Evolutionary conservation across 2,329 filamentous ascomycete species (phyloP), one percentile per base, ranked within the genome.

Genomic region (Macroventuria anomochaeta): DNA sequence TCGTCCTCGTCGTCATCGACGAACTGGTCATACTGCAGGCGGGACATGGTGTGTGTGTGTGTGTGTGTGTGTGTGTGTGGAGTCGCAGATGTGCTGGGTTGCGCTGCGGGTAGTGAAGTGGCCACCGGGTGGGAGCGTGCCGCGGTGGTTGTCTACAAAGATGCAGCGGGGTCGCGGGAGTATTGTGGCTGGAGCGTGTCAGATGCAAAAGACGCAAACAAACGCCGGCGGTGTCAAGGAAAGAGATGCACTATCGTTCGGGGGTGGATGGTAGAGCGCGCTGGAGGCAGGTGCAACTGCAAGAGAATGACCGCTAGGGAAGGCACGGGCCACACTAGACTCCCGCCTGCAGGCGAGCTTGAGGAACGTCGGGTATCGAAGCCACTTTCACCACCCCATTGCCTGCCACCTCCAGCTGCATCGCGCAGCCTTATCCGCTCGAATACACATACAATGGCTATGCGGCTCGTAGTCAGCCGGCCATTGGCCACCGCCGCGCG

Each of bases 1-100:
- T 82, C 80, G 51, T 79, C 76, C 61, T 76, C 75, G 60, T 81
- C 80, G 57, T 81, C 79, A 67, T 81, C 79, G 75, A 82, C 80
- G 72, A 81, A 81, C 75, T 81, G 79, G 65, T 81, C 80, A 64
- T 80, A 77, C 61, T 75, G 72, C 61, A 75, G 72, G 62, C 79
- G 76, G 52, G 79, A 80, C 80, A 81, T 82, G 46, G 52, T 26
- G 40, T 53, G 60, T 55, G 63, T 55, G 28, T 17, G 29, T 26
- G 38, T 8, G 23, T 25, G 26, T 53, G 60, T 55, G 63, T 55
- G 28, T 17, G 29, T 26, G 38, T 8, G 23, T 25, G 26, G 44
- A 59, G 53, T 62, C 56, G 51, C 53, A 49, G 53, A 51, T 42
- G 55, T 53, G 53, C 41, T 32, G 26, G 18, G 32, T 36, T 33